These are phyloP conservation scores for Leptographium procerum DNA, from an alignment of 2,329 filamentous ascomycete genomes.

Conservation along the genomic window DNA sequence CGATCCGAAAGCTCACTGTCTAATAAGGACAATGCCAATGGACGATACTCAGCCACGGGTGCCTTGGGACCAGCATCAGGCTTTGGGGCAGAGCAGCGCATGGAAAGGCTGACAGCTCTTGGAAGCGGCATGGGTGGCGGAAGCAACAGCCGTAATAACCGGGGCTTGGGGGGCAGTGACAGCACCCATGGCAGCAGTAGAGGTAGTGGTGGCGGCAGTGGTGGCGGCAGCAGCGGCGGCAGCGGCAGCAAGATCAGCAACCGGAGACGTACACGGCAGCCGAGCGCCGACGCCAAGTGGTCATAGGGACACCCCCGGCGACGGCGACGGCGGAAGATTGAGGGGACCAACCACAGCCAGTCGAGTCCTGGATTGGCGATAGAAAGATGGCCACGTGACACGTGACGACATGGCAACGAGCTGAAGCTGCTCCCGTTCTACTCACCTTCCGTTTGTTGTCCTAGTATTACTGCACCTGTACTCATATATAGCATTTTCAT, in stretches of 20 bases:
- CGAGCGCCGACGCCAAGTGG: constrained; percentile 13
- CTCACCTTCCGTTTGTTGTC: background rate
- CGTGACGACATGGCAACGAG: background rate
- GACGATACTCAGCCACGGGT: constrained; percentile 4
- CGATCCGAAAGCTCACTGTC: constrained; percentile 16
- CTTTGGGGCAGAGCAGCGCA: constrained; percentile 4
- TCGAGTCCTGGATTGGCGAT: background rate
- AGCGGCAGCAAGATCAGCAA: background rate
- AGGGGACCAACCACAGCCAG: background rate
- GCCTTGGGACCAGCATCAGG: background rate
- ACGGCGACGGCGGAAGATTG: background rate
- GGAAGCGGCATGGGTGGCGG: constrained; percentile 6
- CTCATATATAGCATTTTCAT: background rate
- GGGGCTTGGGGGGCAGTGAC: background rate
- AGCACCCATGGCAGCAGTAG: background rate
- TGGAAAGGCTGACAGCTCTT: constrained; percentile 6
- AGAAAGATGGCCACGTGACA: background rate
- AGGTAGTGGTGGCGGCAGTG: background rate
- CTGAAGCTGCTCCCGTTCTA: background rate
- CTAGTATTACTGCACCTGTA: background rate
- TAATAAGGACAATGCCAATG: constrained; percentile 15
- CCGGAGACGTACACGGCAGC: constrained; percentile 10
- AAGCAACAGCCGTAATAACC: background rate
- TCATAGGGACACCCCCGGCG: constrained; percentile 8
- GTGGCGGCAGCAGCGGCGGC: background rate